phyloP scores from a whole-genome alignment of 306 rosid genomes.

The Leucaena leucocephala region DNA sequence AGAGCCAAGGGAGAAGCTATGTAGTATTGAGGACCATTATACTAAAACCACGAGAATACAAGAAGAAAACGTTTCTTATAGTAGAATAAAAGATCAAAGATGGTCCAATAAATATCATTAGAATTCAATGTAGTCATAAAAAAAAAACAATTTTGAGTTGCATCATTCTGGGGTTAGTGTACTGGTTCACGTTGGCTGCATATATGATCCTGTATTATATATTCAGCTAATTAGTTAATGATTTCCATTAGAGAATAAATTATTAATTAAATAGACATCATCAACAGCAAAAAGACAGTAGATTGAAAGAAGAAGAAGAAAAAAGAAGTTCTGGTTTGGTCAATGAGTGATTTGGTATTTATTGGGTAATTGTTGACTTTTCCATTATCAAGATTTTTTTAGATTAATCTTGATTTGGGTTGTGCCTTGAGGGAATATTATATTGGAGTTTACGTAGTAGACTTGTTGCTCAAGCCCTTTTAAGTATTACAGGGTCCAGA shows the following conservation, averaged over 20 bases:
- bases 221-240: not conserved
- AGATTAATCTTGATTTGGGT: slow-evolving; percentile 37
- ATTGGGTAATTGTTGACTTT: slow-evolving; percentile 41
- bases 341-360: not conserved
- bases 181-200: slow-evolving; percentile 2
- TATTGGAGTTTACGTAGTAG: slow-evolving; percentile 25
- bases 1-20: slow-evolving; percentile 69
- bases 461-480: not conserved
- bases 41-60: slow-evolving; percentile 30
- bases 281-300: not conserved
- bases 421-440: slow-evolving; percentile 18
- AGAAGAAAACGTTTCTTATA: slow-evolving; percentile 11
- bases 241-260: not conserved
- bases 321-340: not conserved
- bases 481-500: not conserved
- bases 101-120: slow-evolving; percentile 1
- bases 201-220: not conserved
- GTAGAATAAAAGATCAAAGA: slow-evolving; percentile 3
- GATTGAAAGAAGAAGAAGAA: not conserved
- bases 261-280: not conserved
- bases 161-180: not conserved
- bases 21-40: slow-evolving; percentile 44
- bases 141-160: not conserved
- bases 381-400: not conserved
- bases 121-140: not conserved